A percentile compares a stretch with the other conserved stretches of the same genome.
Conservation (phyloP, 192 early-diverging fungal species). For the Mortierella alpina region DNA sequence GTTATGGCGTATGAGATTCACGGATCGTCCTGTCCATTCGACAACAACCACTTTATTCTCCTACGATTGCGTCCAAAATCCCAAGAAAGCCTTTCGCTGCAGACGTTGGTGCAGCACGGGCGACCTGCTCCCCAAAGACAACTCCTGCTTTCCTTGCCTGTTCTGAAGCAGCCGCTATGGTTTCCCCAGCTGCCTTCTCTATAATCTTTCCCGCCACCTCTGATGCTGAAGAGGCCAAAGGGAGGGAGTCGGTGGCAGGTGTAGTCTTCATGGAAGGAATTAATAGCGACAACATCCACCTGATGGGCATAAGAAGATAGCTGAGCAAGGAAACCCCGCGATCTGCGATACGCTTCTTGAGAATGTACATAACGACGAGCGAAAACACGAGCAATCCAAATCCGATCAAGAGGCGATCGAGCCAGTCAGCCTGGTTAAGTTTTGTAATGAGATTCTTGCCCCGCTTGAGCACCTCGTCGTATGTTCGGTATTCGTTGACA, state of each 20-base stretch:
- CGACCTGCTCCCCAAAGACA: not conserved
- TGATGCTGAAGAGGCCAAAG: not conserved
- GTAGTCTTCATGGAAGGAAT: conserved; percentile 26
- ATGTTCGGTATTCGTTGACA: conserved; percentile 65
- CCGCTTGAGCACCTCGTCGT: conserved; percentile 60
- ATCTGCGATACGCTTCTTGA: conserved; percentile 72
- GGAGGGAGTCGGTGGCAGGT: not conserved
- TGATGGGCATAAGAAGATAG: conserved; percentile 44
- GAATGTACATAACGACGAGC: conserved; percentile 69
- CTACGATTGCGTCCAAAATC: conserved; percentile 29
- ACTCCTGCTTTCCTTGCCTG: not conserved
- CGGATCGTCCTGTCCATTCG: too few relatives aligned
- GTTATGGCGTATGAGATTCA: too few relatives aligned
- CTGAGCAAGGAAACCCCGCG: conserved; percentile 54
- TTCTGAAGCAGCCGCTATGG: not conserved
- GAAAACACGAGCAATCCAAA: conserved; percentile 72
- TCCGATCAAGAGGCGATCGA: conserved; percentile 68
- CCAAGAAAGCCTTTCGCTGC: conserved; percentile 27
- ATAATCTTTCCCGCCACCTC: not conserved
- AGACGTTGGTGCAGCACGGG: conserved; percentile 15
- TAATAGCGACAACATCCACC: conserved; percentile 34
- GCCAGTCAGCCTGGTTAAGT: conserved; percentile 75
- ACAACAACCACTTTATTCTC: not conserved
- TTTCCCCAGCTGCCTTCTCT: not conserved
- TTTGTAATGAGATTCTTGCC: conserved; percentile 72